Conservation (phyloP, 1,284 basidiomycete species). For the Ceratobasidium sp. region DNA sequence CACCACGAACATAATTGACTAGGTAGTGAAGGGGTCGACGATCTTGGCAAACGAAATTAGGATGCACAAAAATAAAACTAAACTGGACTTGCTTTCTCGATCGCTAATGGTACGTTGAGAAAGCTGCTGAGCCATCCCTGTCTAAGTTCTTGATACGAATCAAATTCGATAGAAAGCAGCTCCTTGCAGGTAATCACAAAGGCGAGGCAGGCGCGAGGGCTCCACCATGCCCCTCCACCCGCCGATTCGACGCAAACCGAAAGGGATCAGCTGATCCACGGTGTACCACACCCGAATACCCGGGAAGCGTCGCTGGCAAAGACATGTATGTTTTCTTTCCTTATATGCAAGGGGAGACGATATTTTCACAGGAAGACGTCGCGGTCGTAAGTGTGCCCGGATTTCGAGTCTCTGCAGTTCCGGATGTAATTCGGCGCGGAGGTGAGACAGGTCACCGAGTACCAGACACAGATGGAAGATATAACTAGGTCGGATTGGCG, state of each 20-base stretch:
- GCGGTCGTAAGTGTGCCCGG: slow-evolving; percentile 11
- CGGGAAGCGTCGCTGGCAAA: slow-evolving; percentile 60
- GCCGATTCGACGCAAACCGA: slow-evolving; percentile 9
- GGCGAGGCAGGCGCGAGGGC: slow-evolving; percentile 71
- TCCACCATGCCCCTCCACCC: background rate
- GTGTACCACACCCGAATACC: no score
- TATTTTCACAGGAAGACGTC: slow-evolving; percentile 9
- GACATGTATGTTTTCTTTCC: slow-evolving; percentile 68
- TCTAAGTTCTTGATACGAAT: slow-evolving; percentile 93
- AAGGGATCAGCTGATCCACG: background rate
- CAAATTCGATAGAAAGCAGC: slow-evolving; percentile 89
- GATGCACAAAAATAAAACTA: slow-evolving; percentile 38
- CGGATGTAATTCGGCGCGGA: slow-evolving; percentile 14
- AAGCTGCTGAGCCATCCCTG: slow-evolving; percentile 99
- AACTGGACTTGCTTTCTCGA: slow-evolving; percentile 81
- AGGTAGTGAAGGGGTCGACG: slow-evolving; percentile 97
- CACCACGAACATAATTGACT: slow-evolving; percentile 88
- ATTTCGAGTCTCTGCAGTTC: slow-evolving; percentile 4
- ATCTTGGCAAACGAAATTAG: no score
- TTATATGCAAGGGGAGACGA: background rate
- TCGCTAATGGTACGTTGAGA: slow-evolving; percentile 91
- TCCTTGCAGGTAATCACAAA: slow-evolving; percentile 95
- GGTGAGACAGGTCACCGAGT: slow-evolving; percentile 29
- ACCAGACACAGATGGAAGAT: slow-evolving; percentile 1
- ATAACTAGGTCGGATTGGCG: background rate